Conservation (phyloP, 345 rosid species). For the Physaria fendleri region DNA sequence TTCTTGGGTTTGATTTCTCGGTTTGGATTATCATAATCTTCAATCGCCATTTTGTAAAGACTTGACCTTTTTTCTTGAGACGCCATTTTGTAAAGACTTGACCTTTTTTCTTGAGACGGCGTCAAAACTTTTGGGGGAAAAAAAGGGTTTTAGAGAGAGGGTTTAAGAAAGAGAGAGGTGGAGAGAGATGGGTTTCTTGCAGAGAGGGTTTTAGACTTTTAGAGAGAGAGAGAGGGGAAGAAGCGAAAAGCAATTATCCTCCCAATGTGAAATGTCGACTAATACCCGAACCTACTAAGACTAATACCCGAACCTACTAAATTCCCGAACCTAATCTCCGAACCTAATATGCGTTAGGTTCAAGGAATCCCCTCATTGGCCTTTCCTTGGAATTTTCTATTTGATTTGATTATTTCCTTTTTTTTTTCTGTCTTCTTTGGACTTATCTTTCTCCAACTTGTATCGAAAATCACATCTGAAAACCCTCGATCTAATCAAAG, state of each 20-base stretch:
- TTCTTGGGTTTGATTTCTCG: slow-evolving; percentile 63
- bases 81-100: slow-evolving; percentile 43
- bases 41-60: slow-evolving; percentile 70
- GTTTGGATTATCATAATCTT: slow-evolving; percentile 54
- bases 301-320: slow-evolving; percentile 7
- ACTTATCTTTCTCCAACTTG: slow-evolving; percentile 19
- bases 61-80: neutral
- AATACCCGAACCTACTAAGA: slow-evolving; percentile 11
- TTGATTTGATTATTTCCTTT: neutral
- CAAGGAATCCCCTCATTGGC: slow-evolving; percentile 54
- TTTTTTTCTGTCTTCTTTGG: neutral
- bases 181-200: slow-evolving; percentile 22
- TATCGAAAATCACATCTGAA: too few species aligned
- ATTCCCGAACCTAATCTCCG: slow-evolving; percentile 9
- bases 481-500: too few species aligned
- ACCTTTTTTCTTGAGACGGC: slow-evolving; percentile 10
- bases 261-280: slow-evolving; percentile 29
- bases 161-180: slow-evolving; percentile 14
- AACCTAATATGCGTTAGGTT: slow-evolving; percentile 41
- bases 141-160: slow-evolving; percentile 15
- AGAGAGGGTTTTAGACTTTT: slow-evolving; percentile 32
- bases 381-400: slow-evolving; percentile 43
- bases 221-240: slow-evolving; percentile 6
- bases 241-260: slow-evolving; percentile 40
- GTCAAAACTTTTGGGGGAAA: neutral